Conservation (phyloP, 345 rosid species). For the Dimocarpus longan region DNA sequence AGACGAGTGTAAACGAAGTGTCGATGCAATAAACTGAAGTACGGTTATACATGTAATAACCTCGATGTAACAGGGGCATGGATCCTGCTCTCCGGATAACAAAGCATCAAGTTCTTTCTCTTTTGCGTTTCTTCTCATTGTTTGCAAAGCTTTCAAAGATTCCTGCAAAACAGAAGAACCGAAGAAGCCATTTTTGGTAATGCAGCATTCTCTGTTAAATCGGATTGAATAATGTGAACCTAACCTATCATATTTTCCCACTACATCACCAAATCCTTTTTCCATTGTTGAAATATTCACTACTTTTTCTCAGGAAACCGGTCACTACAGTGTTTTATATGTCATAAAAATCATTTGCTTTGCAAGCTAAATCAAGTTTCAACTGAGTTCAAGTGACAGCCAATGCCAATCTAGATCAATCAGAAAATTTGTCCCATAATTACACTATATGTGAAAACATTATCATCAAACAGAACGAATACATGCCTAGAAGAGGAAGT, state of each 20-base stretch:
- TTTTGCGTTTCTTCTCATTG: conserved; percentile 78
- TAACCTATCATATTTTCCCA: not conserved
- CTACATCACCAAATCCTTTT: not conserved
- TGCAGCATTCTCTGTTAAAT: not conserved
- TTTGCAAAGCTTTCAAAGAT: conserved; percentile 59
- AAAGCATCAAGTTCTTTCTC: conserved; percentile 93
- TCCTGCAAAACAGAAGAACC: conserved; percentile 50
- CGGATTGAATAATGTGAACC: not conserved
- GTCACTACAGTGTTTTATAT: not conserved
- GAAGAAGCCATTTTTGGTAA: conserved; percentile 1
- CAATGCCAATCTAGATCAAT: not conserved
- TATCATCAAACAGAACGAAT: conserved; percentile 29
- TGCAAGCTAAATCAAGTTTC: not conserved
- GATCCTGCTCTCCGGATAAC: conserved; percentile 78
- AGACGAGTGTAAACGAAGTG: conserved; percentile 15
- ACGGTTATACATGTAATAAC: conserved; percentile 29
- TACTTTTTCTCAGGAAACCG: not conserved
- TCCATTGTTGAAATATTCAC: not conserved
- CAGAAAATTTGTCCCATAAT: not conserved
- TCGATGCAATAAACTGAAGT: conserved; percentile 10
- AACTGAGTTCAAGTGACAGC: not conserved
- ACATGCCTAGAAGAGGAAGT: conserved; percentile 75
- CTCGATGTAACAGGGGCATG: conserved; percentile 85
- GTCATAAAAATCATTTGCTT: not conserved
- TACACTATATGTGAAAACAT: not conserved